These are phyloP conservation scores for Kandelia obovata DNA, from an alignment of 345 rosid genomes.

Conservation along the genomic window DNA sequence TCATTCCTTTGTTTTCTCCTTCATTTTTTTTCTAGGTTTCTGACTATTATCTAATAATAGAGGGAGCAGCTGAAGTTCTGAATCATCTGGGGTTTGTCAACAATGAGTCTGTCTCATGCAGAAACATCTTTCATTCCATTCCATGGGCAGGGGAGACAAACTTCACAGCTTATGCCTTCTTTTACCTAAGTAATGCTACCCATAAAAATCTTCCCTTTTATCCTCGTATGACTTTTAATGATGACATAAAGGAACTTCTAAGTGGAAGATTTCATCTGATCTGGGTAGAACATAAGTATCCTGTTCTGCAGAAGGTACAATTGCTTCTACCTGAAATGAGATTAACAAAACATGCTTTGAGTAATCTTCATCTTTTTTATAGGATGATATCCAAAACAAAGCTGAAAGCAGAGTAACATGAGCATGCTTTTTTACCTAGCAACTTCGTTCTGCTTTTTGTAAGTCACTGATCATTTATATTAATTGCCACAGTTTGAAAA, in stretches of 20 bases:
- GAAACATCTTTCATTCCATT: constrained; percentile 41
- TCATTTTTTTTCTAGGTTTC: constrained; percentile 44
- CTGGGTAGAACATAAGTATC: constrained; percentile 60
- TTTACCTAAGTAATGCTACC: constrained; percentile 34
- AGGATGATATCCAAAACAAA: background rate
- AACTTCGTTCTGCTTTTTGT: background rate
- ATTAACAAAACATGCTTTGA: constrained; percentile 1
- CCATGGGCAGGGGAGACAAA: constrained; percentile 32
- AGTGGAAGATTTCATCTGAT: constrained; percentile 59
- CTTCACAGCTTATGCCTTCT: constrained; percentile 36
- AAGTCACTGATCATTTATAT: constrained; percentile 5
- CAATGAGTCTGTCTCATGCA: constrained; percentile 40
- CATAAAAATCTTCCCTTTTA: constrained; percentile 36
- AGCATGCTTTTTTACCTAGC: background rate
- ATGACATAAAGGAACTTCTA: constrained; percentile 37
- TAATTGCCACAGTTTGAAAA: constrained; percentile 40
- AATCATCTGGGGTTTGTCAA: constrained; percentile 26
- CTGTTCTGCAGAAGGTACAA: constrained; percentile 46
- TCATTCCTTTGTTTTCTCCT: constrained; percentile 5
- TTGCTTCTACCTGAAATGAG: constrained; percentile 2
- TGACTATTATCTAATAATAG: constrained; percentile 51
- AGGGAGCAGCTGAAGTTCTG: constrained; percentile 46
- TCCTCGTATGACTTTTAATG: constrained; percentile 33
- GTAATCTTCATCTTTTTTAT: background rate
- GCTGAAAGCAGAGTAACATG: background rate